Evolutionary conservation across 805 yeast species (phyloP), one percentile per base, ranked within the genome.

Genomic region (Candida rishiriensis): DNA sequence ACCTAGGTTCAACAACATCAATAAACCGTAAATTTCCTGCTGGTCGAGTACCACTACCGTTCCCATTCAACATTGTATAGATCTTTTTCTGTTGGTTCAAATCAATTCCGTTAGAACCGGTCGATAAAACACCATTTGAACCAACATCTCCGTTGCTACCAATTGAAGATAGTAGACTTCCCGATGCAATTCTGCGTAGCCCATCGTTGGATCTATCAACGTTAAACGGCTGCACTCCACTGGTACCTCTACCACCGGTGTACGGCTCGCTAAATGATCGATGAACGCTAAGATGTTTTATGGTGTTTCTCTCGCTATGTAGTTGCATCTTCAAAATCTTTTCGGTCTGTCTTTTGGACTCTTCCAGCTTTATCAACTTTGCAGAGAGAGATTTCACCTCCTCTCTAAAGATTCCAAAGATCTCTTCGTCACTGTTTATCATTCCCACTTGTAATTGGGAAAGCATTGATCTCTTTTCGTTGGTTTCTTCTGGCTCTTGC

Each of bases 11-110:
- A 26, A 56, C 54, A 39, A 56, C 47, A 28, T 53, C 45, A 21
- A 57, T 47, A 6, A 51, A 40, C 43, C 46, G 48, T 68, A 90
- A 85, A 11, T 96, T 95, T 2, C 91, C 93, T 35, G 88, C 87
- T 1, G 96, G 93, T 3, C 96, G 43, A 85, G 76, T 57, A 88
- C 17, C 16, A 21, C 76, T 57, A 88, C 17, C 16, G 7, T 21
- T 34, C 36, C 12, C 12, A 34, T 34, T 34, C 12, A 21, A 21
- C 26, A 21, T 21, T 5, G 4, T 21, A 7, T 21, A 21, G 7
- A 21, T 21, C 26, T 21, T 21, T 21, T 7, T 21, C 26, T 21
- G 26, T 21, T 21, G 26, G 4, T 21, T 21, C 26, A 21, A 17
- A 11, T 15, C 85, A 50, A 65, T 68, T 48, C 68, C 77, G 10